Conservation (phyloP, 1,139 yeast genomes). For the Debaryomyces robertsiae region DNA sequence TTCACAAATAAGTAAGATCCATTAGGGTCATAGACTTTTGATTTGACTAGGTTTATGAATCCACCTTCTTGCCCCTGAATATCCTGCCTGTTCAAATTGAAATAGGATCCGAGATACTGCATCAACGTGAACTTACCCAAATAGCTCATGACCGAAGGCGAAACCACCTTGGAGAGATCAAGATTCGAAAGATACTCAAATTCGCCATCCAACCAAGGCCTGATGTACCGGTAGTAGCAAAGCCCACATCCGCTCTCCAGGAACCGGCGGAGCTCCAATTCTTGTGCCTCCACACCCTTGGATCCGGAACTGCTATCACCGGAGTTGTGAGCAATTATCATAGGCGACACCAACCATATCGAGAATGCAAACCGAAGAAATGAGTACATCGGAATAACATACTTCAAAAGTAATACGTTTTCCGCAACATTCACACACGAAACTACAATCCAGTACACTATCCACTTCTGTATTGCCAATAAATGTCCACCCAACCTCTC, state of each 20-base stretch:
- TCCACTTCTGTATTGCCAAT: conserved; percentile 54
- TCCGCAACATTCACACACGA: conserved; percentile 39
- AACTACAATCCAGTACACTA: conserved; percentile 59
- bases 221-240: conserved; percentile 33
- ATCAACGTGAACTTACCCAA: conserved; percentile 1
- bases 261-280: conserved; percentile 26
- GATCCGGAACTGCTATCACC: conserved; percentile 4
- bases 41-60: conserved; percentile 4
- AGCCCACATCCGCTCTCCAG: conserved; percentile 42
- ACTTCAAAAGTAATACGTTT: conserved; percentile 32
- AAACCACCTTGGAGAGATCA: conserved; percentile 1
- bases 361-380: conserved; percentile 43
- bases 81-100: not conserved
- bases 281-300: not conserved
- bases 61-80: not conserved
- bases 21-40: conserved; percentile 2
- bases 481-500: conserved; percentile 32
- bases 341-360: conserved; percentile 58
- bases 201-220: conserved; percentile 37
- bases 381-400: conserved; percentile 52
- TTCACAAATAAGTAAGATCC: conserved; percentile 4
- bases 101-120: not conserved
- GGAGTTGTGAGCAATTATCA: conserved; percentile 19
- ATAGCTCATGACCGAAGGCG: conserved; percentile 3
- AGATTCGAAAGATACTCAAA: not conserved